Conservation (phyloP, 2,329 filamentous ascomycete species). For the Nemania serpens region DNA sequence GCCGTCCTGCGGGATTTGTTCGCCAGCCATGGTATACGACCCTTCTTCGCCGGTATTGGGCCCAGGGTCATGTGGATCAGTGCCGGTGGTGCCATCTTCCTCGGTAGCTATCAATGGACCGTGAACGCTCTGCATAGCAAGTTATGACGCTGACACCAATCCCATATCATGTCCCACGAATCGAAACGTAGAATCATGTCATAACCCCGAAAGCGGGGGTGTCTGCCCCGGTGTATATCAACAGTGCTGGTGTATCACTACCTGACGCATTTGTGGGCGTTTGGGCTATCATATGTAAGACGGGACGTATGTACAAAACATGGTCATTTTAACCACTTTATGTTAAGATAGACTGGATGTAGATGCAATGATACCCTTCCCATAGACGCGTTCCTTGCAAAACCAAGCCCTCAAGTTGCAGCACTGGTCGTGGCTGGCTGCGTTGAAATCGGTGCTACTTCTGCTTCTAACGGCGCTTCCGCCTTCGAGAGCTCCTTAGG, state of each 20-base stretch:
- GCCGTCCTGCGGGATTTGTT: slow-evolving; percentile 70
- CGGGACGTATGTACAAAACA: slow-evolving; percentile 26
- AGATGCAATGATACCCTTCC: slow-evolving; percentile 39
- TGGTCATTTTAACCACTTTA: slow-evolving; percentile 8
- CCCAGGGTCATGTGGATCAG: slow-evolving; percentile 95
- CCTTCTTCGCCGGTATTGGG: slow-evolving; percentile 77
- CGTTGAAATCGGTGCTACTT: slow-evolving; percentile 12
- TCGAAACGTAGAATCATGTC: slow-evolving; percentile 5
- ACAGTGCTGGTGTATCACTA: slow-evolving; percentile 12
- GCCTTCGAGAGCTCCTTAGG: slow-evolving; percentile 42
- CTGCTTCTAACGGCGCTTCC: slow-evolving; percentile 29
- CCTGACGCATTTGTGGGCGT: slow-evolving; percentile 23
- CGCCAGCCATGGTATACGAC: slow-evolving; percentile 64
- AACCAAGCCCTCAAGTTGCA: slow-evolving; percentile 18
- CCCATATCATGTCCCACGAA: not conserved
- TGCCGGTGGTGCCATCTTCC: slow-evolving; percentile 88
- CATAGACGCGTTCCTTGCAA: slow-evolving; percentile 7
- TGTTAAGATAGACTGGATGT: slow-evolving; percentile 28
- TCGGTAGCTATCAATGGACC: slow-evolving; percentile 91
- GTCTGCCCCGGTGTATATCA: slow-evolving; percentile 18
- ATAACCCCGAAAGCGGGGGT: slow-evolving; percentile 3
- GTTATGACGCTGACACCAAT: slow-evolving; percentile 14
- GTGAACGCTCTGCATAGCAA: slow-evolving; percentile 69
- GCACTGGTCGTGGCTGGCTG: slow-evolving; percentile 28
- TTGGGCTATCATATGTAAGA: slow-evolving; percentile 5